Base-by-base conservation (phyloP, 768 basidiomycete species). In the Mycena capillaripes region DNA sequence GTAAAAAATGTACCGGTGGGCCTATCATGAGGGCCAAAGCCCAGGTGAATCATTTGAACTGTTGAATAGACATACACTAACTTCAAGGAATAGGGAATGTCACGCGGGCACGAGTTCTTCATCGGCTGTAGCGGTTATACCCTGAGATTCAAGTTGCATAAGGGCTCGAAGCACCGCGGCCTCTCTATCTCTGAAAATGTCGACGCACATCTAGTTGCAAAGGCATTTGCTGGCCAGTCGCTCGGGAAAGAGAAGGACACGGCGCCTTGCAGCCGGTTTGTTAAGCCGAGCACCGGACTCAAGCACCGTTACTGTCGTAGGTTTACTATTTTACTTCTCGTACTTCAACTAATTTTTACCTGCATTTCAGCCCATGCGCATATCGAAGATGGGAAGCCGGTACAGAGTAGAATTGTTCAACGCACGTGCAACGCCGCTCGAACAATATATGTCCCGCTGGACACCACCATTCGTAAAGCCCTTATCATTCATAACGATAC, bases 401-500 rank as follows among this genome's bases (percentile, higher is more conserved):
- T 56, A 3, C 36, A 14, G 12, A 11, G 23, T 2, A 19, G n/a
- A 19, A 66, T 64, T 21, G 19, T 5, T 2, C 48, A 46, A 3
- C 42, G 17, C 19, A 19, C 21, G 14, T 66, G 66, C 23, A 2
- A 6, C 1, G 57, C 66, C 0, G 52, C 9, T 2, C 66, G 66
- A 6, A 25, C 23, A 2, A 68, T 60, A 16, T 68, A 68, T 30
- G 57, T 68, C 19, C 66, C 66, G 2, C 38, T n/a, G 6, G 57
- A 58, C 27, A 3, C 46, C 0, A 50, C 56, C 1, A 61, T 59
- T 19, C 66, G 48, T 23, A 58, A 42, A 7, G 66, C 36, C 1
- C 32, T 68, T 6, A 52, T 68, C 3, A 11, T 68, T 34, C 19
- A 59, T 12, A 53, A 61, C n/a, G n/a, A n/a, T n/a, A n/a, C n/a